phyloP scores from a whole-genome alignment of 2,329 filamentous ascomycete genomes.

The Ustulina deusta region DNA sequence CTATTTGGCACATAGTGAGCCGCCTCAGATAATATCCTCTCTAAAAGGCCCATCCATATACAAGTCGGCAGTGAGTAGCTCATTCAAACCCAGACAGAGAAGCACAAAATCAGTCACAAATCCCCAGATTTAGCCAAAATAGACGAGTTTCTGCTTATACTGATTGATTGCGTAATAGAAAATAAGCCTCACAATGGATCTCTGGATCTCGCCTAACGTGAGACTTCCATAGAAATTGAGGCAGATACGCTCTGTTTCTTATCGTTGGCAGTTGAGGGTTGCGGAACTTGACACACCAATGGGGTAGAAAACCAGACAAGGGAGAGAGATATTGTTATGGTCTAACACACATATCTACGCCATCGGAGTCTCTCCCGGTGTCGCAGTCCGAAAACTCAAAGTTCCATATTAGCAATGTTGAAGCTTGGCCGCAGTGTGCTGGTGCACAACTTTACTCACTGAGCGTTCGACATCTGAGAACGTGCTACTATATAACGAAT shows the following conservation, averaged over 20 bases:
- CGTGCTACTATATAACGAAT: conserved; percentile 13
- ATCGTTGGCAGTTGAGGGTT: conserved; percentile 15
- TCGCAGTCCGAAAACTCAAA: conserved; percentile 2
- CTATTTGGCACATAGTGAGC: conserved; percentile 29
- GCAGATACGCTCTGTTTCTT: conserved; percentile 20
- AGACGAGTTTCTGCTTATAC: conserved; percentile 12
- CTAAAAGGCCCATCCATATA: background rate
- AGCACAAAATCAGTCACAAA: conserved; percentile 11
- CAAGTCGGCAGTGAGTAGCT: conserved; percentile 14
- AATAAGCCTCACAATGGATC: conserved; percentile 10
- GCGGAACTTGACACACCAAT: conserved; percentile 5
- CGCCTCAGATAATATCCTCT: background rate
- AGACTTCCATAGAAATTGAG: conserved; percentile 15
- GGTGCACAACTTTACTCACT: conserved; percentile 20
- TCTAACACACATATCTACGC: background rate
- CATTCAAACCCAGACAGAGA: conserved; percentile 6
- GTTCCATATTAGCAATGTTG: conserved; percentile 4
- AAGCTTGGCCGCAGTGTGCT: conserved; percentile 11
- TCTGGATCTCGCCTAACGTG: conserved; percentile 21
- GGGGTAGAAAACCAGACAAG: background rate
- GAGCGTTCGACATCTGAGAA: conserved; percentile 24
- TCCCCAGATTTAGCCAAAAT: background rate
- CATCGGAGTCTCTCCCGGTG: conserved; percentile 1
- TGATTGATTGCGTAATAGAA: conserved; percentile 14
- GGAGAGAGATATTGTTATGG: conserved; percentile 2